phyloP scores from a whole-genome alignment of 768 basidiomycete species.

The Leccinum aurantiacum region DNA sequence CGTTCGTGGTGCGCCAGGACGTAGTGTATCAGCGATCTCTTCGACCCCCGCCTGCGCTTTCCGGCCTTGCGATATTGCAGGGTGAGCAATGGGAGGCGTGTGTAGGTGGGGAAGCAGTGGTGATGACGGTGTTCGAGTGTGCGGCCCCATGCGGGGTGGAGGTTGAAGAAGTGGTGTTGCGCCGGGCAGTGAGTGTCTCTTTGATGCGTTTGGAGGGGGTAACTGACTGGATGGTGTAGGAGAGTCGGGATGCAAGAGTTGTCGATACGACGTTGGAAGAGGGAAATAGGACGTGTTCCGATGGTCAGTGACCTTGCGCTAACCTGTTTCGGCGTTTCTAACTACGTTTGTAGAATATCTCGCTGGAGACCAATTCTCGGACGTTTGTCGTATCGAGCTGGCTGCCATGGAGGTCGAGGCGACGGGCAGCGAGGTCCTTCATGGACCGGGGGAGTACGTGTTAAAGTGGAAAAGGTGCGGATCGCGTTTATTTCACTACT shows the following conservation, averaged over 20 bases:
- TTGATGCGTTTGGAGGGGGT: no score
- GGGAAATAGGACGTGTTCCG: slow-evolving; percentile 46
- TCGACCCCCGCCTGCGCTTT: slow-evolving; percentile 43
- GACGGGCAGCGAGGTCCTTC: slow-evolving; percentile 34
- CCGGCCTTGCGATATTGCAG: slow-evolving; percentile 56
- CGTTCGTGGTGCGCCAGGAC: slow-evolving; percentile 54
- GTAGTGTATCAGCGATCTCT: slow-evolving; percentile 53
- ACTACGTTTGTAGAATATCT: slow-evolving; percentile 49
- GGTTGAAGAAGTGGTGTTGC: slow-evolving; percentile 49
- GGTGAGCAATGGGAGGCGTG: slow-evolving; percentile 47
- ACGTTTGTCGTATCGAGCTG: slow-evolving; percentile 53
- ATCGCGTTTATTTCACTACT: not conserved
- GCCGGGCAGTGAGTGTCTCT: slow-evolving; percentile 43
- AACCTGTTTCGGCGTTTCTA: not conserved
- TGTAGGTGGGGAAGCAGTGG: slow-evolving; percentile 55
- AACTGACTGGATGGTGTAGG: slow-evolving; percentile 29
- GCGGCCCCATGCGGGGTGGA: slow-evolving; percentile 56
- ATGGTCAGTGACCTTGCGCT: slow-evolving; percentile 35
- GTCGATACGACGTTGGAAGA: slow-evolving; percentile 52
- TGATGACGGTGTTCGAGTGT: slow-evolving; percentile 52
- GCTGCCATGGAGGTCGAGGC: slow-evolving; percentile 40
- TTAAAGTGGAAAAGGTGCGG: slow-evolving; percentile 65
- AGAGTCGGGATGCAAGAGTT: slow-evolving; percentile 46
- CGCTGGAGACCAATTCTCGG: slow-evolving; percentile 63
- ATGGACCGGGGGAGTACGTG: slow-evolving; percentile 58